A percentile compares a stretch with the other conserved stretches of the same genome.
These are phyloP conservation scores for Tolypocladium paradoxum DNA, from an alignment of 2,329 filamentous ascomycete genomes.

Conservation along the genomic window DNA sequence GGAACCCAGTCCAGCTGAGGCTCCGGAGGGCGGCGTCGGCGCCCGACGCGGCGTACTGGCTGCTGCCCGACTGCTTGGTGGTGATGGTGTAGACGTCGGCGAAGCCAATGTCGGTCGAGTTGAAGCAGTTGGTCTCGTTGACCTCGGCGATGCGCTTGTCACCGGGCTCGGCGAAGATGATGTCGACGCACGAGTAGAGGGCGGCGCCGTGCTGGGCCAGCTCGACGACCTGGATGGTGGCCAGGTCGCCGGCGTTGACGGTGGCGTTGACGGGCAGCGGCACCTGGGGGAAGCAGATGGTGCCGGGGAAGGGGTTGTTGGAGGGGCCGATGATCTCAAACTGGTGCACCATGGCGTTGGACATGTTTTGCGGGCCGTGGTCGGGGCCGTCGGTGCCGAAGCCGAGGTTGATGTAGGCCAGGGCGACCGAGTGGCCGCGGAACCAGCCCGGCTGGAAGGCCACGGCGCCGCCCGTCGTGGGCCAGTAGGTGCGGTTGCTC, in stretches of 20 bases:
- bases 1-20: slow-evolving; percentile 25
- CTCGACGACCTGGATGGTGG: slow-evolving; percentile 84
- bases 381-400: slow-evolving; percentile 58
- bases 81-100: slow-evolving; percentile 64
- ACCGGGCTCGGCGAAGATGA: slow-evolving; percentile 73
- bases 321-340: slow-evolving; percentile 77
- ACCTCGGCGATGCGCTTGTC: slow-evolving; percentile 59
- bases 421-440: slow-evolving; percentile 69
- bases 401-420: slow-evolving; percentile 86
- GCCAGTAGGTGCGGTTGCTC: slow-evolving; percentile 85
- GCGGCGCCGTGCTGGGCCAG: slow-evolving; percentile 72
- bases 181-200: slow-evolving; percentile 88
- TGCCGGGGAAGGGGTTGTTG: slow-evolving; percentile 77
- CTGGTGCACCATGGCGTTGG: slow-evolving; percentile 64
- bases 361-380: slow-evolving; percentile 72
- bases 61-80: slow-evolving; percentile 29
- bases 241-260: slow-evolving; percentile 72
- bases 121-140: slow-evolving; percentile 78
- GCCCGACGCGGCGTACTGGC: slow-evolving; percentile 18
- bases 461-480: slow-evolving; percentile 74
- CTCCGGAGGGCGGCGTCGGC: slow-evolving; percentile 10
- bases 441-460: slow-evolving; percentile 95
- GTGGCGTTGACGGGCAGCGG: slow-evolving; percentile 63
- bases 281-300: slow-evolving; percentile 82
- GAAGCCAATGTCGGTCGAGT: slow-evolving; percentile 69